These are phyloP conservation scores for Dothideomycetidae sp. DNA, from an alignment of 2,329 filamentous ascomycete genomes.

Conservation along the genomic window DNA sequence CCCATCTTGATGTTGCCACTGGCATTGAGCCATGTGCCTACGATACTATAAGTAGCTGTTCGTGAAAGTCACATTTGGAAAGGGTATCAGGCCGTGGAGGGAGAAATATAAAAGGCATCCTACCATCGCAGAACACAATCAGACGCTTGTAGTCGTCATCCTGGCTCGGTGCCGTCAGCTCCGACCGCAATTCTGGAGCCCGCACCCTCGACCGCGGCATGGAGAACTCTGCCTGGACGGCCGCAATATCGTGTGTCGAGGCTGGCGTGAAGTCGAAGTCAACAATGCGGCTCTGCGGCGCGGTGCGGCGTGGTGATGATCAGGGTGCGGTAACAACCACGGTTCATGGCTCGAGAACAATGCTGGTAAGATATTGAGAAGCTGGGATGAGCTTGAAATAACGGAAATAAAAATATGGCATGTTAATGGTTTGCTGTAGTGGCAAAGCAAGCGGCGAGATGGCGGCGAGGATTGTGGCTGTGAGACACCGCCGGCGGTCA, in stretches of 20 bases:
- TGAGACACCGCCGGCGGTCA: too few relatives aligned
- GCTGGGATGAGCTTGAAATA: too few relatives aligned
- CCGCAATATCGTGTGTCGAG: neutral
- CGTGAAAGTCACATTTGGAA: too few relatives aligned
- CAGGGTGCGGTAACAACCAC: neutral
- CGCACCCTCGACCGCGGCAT: neutral
- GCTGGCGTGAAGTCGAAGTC: neutral
- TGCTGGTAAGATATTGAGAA: neutral
- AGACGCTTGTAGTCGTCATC: constrained; percentile 15
- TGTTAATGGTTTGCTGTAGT: too few relatives aligned
- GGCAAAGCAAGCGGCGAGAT: too few relatives aligned
- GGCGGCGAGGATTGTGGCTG: neutral
- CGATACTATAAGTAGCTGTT: too few relatives aligned
- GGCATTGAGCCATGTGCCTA: constrained; percentile 36
- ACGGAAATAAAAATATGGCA: too few relatives aligned
- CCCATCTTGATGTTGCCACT: constrained; percentile 33
- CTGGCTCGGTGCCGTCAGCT: neutral
- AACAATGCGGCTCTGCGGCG: constrained; percentile 8
- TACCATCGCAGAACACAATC: constrained; percentile 31
- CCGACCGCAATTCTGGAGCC: neutral
- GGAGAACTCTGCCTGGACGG: too few relatives aligned
- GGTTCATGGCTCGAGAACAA: neutral
- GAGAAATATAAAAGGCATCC: too few relatives aligned
- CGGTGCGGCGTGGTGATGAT: constrained; percentile 6
- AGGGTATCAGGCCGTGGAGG: too few relatives aligned